Evolutionary conservation across 1,284 basidiomycete genomes (phyloP), one percentile per base, ranked within the genome.

Genomic region (Melampsora americana): DNA sequence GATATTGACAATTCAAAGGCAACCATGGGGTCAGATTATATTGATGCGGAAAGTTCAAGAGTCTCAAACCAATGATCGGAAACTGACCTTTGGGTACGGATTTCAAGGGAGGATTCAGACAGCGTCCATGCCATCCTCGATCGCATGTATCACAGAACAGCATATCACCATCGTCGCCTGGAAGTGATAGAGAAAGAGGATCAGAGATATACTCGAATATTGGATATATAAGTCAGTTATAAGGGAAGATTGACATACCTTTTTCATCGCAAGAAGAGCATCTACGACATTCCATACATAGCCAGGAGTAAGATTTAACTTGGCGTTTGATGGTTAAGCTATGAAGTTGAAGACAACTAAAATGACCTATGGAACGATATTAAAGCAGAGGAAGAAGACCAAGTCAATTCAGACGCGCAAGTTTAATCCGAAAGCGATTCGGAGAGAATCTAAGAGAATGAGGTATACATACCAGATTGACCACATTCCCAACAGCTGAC

Each of bases 401-500:
- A n/a, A 35, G 18, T 28, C 6, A 18, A 42, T 42, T 42, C 12
- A 42, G 39, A 42, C 39, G 39, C 11, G 39, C 6, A 42, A 11
- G 1, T 42, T 42, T 42, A 12, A 26, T 42, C 18, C 1, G 14
- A 32, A 42, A 26, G 42, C 12, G 5, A 1, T 20, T 71, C 30
- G 0, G 26, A 28, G 32, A 39, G 7, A 61, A 44, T 39, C 30
- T n/a, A 44, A 11, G 56, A 50, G 16, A 30, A 50, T 42, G 12
- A 28, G 23, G 66, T 62, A 28, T 16, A n/a, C 61, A 60, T 39
- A 67, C 71, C 71, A 56, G 64, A 66, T 56, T 74, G 71, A 60
- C 71, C 71, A 61, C 71, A 74, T 60, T 74, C 71, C 71, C 71
- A 74, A 61, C 71, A 74, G 65, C 71, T 74, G 20, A 74, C 65